phyloP scores from a whole-genome alignment of 2,329 filamentous ascomycete species.

The Pleochaeta shiraiana region DNA sequence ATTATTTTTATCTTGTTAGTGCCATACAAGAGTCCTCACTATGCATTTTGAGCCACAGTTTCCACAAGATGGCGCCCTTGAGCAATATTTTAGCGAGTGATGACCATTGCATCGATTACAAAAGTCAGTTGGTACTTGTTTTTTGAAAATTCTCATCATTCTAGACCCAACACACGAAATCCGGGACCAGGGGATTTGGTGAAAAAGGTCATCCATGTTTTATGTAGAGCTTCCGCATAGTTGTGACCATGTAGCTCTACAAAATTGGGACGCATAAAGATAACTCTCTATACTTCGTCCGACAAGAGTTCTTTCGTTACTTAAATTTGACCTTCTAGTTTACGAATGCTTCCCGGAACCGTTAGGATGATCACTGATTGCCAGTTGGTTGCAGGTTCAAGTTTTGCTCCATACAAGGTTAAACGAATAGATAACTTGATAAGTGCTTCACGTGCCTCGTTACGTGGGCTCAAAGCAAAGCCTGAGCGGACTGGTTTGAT shows the following conservation, averaged over 20 bases:
- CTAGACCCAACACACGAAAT: neutral
- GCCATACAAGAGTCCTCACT: neutral
- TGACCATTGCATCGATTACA: neutral
- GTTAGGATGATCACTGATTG: neutral
- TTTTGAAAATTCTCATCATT: neutral
- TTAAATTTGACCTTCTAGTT: neutral
- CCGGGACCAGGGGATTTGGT: neutral
- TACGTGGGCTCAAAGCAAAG: neutral
- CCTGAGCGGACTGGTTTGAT: neutral
- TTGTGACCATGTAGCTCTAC: neutral
- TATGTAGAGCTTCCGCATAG: neutral
- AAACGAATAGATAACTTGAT: neutral
- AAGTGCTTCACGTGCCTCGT: neutral
- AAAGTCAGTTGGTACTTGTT: neutral
- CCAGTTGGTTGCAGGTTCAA: neutral
- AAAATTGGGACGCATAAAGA: neutral
- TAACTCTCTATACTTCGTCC: neutral
- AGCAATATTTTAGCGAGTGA: neutral
- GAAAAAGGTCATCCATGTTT: slow-evolving; percentile 1
- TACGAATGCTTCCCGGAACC: neutral
- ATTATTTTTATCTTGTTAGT: neutral
- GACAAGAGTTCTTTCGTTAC: neutral
- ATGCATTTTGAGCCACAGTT: neutral
- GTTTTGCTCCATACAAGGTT: neutral
- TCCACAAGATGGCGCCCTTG: neutral